phyloP scores from a whole-genome alignment of 2,329 filamentous ascomycete species.

The Nothophaeocryptopus gaeumannii region DNA sequence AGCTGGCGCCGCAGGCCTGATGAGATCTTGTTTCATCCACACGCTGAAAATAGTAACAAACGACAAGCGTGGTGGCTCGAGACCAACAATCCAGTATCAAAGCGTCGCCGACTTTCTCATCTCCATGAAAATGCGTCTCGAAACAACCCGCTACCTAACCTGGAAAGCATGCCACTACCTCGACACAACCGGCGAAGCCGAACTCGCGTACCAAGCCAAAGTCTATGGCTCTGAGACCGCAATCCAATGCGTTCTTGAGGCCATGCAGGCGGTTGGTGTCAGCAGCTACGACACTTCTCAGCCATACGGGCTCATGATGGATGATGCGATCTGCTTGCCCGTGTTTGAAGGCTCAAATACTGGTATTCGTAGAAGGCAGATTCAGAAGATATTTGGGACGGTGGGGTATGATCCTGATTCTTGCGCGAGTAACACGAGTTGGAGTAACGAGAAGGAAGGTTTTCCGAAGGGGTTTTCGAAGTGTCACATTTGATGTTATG shows the following conservation, averaged over 20 bases:
- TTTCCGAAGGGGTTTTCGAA: no score
- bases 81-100: background rate
- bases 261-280: background rate
- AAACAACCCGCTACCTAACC: constrained; percentile 1
- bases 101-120: background rate
- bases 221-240: constrained; percentile 1
- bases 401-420: no score
- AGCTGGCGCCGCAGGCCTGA: background rate
- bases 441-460: no score
- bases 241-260: constrained; percentile 1
- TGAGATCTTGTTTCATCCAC: background rate
- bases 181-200: background rate
- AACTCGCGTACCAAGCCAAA: constrained; percentile 1
- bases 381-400: no score
- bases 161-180: constrained; percentile 4
- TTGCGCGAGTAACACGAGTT: no score
- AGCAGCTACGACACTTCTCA: background rate
- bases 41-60: background rate
- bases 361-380: no score
- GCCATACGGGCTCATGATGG: background rate
- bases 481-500: no score
- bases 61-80: background rate
- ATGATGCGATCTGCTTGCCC: no score
- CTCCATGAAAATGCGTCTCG: constrained; percentile 1
- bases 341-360: no score